A percentile compares a stretch with the other conserved stretches of the same genome.
Evolutionary conservation across 805 yeast genomes (phyloP).

Genomic region (Saccharomycopsis sp.): DNA sequence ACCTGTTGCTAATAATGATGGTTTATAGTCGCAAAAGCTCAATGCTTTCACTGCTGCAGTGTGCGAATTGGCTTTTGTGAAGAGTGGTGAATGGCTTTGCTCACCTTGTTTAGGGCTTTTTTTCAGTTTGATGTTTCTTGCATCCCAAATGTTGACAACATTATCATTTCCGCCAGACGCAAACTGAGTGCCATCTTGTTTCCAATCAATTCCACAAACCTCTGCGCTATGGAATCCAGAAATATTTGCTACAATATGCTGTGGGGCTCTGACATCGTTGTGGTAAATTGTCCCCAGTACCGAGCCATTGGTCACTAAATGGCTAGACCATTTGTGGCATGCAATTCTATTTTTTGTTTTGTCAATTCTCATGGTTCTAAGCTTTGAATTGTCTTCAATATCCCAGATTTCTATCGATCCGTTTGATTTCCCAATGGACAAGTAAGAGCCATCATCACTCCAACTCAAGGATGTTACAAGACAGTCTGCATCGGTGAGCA

Average conservation of each 20-base stretch:
- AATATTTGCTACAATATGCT: conserved; percentile 56
- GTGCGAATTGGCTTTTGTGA: conserved; percentile 69
- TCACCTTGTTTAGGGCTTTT: too few relatives aligned
- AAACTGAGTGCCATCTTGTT: conserved; percentile 72
- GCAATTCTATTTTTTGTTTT: conserved; percentile 61
- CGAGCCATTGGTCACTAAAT: conserved; percentile 74
- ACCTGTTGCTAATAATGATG: conserved; percentile 79
- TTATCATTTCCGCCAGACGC: conserved; percentile 96
- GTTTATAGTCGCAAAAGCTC: conserved; percentile 88
- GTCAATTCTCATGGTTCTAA: conserved; percentile 68
- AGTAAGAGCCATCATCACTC: conserved; percentile 83
- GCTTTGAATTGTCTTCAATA: conserved; percentile 59
- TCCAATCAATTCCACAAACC: conserved; percentile 86
- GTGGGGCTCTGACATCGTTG: conserved; percentile 84
- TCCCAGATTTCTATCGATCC: conserved; percentile 93
- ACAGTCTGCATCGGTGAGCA: conserved; percentile 50
- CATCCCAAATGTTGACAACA: conserved; percentile 88
- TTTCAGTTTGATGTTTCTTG: conserved; percentile 44
- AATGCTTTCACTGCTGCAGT: conserved; percentile 93
- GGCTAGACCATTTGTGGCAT: conserved; percentile 75
- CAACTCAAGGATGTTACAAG: conserved; percentile 71
- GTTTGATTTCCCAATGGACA: conserved; percentile 74
- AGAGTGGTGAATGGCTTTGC: conserved; percentile 50
- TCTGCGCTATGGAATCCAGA: conserved; percentile 62
- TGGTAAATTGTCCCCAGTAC: conserved; percentile 75